These are phyloP conservation scores for Dactylellina haptotyla DNA, from an alignment of 2,329 filamentous ascomycete genomes.

Conservation along the genomic window DNA sequence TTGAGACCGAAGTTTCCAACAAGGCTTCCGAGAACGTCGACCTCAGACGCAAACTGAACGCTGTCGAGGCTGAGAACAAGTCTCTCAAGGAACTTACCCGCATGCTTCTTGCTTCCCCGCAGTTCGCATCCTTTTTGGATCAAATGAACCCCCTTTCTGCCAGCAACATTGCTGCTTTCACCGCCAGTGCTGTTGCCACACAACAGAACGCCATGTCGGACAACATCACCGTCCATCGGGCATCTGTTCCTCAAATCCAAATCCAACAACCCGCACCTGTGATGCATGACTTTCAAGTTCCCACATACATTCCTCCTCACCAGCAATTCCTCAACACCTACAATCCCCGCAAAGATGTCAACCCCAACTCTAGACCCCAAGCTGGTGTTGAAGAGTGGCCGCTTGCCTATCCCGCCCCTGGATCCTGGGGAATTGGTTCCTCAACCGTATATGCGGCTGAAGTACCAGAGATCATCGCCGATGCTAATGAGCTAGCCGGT, in stretches of 20 bases:
- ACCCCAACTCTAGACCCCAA: slow-evolving; percentile 55
- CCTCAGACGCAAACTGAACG: slow-evolving; percentile 81
- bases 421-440: slow-evolving; percentile 46
- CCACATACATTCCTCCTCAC: slow-evolving; percentile 35
- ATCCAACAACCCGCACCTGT: slow-evolving; percentile 48
- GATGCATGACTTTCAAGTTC: slow-evolving; percentile 45
- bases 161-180: slow-evolving; percentile 40
- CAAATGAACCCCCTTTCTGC: slow-evolving; percentile 53
- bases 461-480: slow-evolving; percentile 42
- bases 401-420: slow-evolving; percentile 56
- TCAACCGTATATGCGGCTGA: slow-evolving; percentile 47
- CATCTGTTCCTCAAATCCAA: slow-evolving; percentile 52
- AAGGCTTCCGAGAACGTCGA: slow-evolving; percentile 86
- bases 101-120: slow-evolving; percentile 81
- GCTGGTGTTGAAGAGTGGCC: slow-evolving; percentile 56
- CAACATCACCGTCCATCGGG: slow-evolving; percentile 54
- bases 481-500: slow-evolving; percentile 42
- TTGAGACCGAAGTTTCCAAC: slow-evolving; percentile 85
- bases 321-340: slow-evolving; percentile 54
- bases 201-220: slow-evolving; percentile 54
- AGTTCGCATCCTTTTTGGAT: slow-evolving; percentile 67
- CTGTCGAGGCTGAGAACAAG: slow-evolving; percentile 84
- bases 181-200: slow-evolving; percentile 16
- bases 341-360: slow-evolving; percentile 56
- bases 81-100: slow-evolving; percentile 80